Evolutionary conservation across 495 filamentous ascomycete species (phyloP).

Genomic region (Chaetomium cochliodes): DNA sequence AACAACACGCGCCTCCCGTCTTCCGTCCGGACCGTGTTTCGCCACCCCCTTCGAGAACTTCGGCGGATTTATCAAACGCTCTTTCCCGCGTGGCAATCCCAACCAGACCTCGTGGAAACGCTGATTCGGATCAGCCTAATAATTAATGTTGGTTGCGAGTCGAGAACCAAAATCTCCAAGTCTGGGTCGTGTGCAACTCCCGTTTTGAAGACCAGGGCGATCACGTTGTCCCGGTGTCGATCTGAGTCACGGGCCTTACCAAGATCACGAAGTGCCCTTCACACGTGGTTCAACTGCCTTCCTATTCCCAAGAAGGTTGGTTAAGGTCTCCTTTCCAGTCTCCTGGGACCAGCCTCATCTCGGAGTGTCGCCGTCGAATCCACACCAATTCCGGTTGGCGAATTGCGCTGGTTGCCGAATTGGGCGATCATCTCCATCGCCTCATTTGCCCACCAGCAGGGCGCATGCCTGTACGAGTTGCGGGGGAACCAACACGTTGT

Average conservation of each 20-base stretch:
- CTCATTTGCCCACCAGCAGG: slow-evolving; percentile 24
- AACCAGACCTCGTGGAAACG: neutral
- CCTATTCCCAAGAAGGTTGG: neutral
- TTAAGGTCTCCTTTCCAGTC: slow-evolving; percentile 9
- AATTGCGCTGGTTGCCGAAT: slow-evolving; percentile 22
- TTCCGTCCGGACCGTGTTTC: slow-evolving; percentile 13
- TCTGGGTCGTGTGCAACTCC: slow-evolving; percentile 28
- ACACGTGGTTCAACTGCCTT: slow-evolving; percentile 9
- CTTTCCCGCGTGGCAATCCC: slow-evolving; percentile 7
- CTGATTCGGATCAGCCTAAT: slow-evolving; percentile 31
- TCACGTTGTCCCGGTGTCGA: slow-evolving; percentile 26
- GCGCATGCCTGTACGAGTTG: slow-evolving; percentile 22
- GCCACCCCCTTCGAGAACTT: neutral
- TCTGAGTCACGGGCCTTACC: slow-evolving; percentile 13
- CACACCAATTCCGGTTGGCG: slow-evolving; percentile 22
- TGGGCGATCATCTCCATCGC: slow-evolving; percentile 14
- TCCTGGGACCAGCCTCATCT: slow-evolving; percentile 21
- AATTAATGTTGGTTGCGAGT: neutral
- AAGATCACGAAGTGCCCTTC: slow-evolving; percentile 9
- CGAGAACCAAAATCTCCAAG: slow-evolving; percentile 21
- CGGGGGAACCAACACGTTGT: neutral
- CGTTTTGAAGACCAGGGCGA: slow-evolving; percentile 27
- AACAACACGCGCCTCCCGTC: neutral
- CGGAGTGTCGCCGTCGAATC: slow-evolving; percentile 14
- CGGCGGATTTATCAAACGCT: slow-evolving; percentile 5